Evolutionary conservation across 1,284 basidiomycete genomes (phyloP).

Genomic region (Apiotrichum porosum): DNA sequence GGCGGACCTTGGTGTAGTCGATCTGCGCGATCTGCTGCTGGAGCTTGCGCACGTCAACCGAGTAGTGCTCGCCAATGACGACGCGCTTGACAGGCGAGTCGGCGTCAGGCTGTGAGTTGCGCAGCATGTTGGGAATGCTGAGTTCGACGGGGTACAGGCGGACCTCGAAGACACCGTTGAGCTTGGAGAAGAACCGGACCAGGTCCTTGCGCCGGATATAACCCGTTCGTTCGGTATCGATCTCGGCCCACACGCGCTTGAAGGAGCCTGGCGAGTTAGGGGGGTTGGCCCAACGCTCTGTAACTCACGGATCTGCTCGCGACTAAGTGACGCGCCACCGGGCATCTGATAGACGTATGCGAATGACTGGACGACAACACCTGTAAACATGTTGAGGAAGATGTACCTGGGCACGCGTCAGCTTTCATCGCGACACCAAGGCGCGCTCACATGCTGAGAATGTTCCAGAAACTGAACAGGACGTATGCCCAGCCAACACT

Average conservation of each 20-base stretch:
- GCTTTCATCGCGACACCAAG: too few species aligned
- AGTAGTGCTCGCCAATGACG: constrained; percentile 46
- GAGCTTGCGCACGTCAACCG: constrained; percentile 64
- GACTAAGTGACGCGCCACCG: constrained; percentile 73
- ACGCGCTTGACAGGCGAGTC: constrained; percentile 23
- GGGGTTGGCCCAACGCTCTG: too few species aligned
- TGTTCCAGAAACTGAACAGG: constrained; percentile 93
- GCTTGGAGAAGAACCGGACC: constrained; percentile 66
- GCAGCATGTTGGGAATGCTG: constrained; percentile 58
- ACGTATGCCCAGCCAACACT: constrained; percentile 77
- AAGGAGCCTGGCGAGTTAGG: constrained; percentile 52
- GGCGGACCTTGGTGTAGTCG: constrained; percentile 61
- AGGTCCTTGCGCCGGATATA: constrained; percentile 69
- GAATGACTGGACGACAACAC: constrained; percentile 95
- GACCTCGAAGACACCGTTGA: constrained; percentile 66
- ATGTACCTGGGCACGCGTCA: constrained; percentile 73
- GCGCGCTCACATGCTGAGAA: constrained; percentile 90
- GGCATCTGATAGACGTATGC: constrained; percentile 87
- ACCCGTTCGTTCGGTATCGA: constrained; percentile 72
- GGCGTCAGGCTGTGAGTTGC: constrained; percentile 24
- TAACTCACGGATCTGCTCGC: constrained; percentile 72
- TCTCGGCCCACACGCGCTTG: constrained; percentile 90
- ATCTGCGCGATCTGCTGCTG: constrained; percentile 59
- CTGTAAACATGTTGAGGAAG: constrained; percentile 91
- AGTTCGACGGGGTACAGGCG: constrained; percentile 71